These are phyloP conservation scores for Peronosclerospora sorghi DNA, from an alignment of 352 stramenopile genomes.

Conservation along the genomic window DNA sequence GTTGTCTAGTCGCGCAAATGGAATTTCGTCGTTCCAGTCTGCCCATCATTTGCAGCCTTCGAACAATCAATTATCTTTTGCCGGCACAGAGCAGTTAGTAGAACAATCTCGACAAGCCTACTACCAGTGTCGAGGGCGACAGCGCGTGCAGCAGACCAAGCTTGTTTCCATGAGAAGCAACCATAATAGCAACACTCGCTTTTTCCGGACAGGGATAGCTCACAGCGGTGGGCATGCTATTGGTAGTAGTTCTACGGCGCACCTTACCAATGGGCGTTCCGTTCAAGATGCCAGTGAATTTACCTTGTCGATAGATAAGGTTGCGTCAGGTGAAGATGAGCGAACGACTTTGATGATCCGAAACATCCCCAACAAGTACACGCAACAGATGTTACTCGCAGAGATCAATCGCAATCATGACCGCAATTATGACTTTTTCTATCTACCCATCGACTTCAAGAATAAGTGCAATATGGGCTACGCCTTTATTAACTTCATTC, in stretches of 20 bases:
- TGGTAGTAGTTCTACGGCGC: constrained; percentile 3
- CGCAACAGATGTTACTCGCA: constrained; percentile 95
- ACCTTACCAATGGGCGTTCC: constrained; percentile 27
- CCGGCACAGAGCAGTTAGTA: constrained; percentile 12
- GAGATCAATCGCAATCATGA: constrained; percentile 93
- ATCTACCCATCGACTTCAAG: constrained; percentile 99
- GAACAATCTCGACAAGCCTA: constrained; percentile 16
- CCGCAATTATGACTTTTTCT: constrained; percentile 98
- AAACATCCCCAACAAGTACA: constrained; percentile 99
- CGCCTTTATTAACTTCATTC: constrained; percentile 99
- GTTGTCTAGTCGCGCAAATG: constrained; percentile 14
- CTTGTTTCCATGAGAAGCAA: constrained; percentile 17
- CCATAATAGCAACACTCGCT: constrained; percentile 13
- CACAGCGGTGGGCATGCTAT: constrained; percentile 3
- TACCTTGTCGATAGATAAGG: constrained; percentile 62
- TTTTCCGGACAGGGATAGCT: constrained; percentile 8
- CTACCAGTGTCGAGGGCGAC: constrained; percentile 15
- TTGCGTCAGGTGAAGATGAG: constrained; percentile 82
- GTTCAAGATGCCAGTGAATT: constrained; percentile 66
- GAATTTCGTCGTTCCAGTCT: constrained; percentile 18
- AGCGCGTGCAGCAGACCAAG: constrained; percentile 13
- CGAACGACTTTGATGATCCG: constrained; percentile 99
- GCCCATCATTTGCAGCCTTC: constrained; percentile 16
- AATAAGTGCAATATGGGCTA: constrained; percentile 99
- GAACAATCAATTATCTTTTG: constrained; percentile 15